Evolutionary conservation across 2,329 filamentous ascomycete species (phyloP).

Genomic region (Diaporthe amygdali): DNA sequence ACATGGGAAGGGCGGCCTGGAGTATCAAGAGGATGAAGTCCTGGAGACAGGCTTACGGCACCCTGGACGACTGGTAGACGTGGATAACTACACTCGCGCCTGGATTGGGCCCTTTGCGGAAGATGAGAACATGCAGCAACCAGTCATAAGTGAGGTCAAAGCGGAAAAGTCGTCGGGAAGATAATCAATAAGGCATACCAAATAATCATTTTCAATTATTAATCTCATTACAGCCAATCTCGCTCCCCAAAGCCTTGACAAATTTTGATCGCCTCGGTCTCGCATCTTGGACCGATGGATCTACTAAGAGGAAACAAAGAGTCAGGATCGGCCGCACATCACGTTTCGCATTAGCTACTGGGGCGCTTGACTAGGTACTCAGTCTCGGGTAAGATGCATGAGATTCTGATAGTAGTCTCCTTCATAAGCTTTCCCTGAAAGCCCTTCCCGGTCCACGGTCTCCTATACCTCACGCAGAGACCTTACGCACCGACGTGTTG

Average conservation of each 20-base stretch:
- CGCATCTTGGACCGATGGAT: too few relatives aligned
- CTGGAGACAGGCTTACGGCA: not conserved
- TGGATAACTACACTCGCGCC: not conserved
- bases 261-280: too few relatives aligned
- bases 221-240: too few relatives aligned
- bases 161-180: not conserved
- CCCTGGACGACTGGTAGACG: not conserved
- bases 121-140: not conserved
- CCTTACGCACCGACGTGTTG: not conserved
- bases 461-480: not conserved
- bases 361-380: too few relatives aligned
- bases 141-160: not conserved
- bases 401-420: too few relatives aligned
- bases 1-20: not conserved
- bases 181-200: not conserved
- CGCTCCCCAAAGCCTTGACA: not conserved
- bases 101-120: not conserved
- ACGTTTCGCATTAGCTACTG: too few relatives aligned
- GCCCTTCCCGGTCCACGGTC: not conserved
- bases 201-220: too few relatives aligned
- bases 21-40: constrained; percentile 3
- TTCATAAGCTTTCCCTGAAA: too few relatives aligned
- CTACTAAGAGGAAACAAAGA: too few relatives aligned
- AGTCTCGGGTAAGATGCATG: too few relatives aligned
- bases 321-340: not conserved